These are phyloP conservation scores for Tolypocladium inflatum DNA, from an alignment of 2,329 filamentous ascomycete species.

Conservation along the genomic window DNA sequence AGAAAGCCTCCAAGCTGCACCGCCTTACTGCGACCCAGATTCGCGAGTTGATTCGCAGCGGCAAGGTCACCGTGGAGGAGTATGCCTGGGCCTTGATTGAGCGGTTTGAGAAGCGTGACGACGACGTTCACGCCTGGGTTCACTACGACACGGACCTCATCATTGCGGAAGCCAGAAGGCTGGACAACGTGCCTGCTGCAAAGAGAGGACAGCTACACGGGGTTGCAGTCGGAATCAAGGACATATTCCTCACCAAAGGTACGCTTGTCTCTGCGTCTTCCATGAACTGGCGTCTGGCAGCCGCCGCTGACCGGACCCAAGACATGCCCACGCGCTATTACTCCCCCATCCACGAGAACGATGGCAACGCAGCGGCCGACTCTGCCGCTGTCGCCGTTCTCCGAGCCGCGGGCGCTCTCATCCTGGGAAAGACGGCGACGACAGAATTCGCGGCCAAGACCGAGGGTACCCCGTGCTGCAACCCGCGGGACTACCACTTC, in stretches of 20 bases:
- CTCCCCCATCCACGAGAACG: slow-evolving; percentile 40
- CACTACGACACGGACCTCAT: slow-evolving; percentile 35
- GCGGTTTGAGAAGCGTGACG: slow-evolving; percentile 33
- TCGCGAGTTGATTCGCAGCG: slow-evolving; percentile 4
- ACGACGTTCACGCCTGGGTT: slow-evolving; percentile 39
- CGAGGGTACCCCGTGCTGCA: slow-evolving; percentile 45
- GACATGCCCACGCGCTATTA: slow-evolving; percentile 49
- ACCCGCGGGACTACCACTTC: slow-evolving; percentile 55
- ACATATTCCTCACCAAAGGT: slow-evolving; percentile 49
- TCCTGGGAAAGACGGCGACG: slow-evolving; percentile 43
- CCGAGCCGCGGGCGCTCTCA: slow-evolving; percentile 43
- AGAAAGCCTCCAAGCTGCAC: neutral
- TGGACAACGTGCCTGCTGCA: slow-evolving; percentile 38
- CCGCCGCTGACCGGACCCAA: slow-evolving; percentile 5
- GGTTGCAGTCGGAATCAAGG: slow-evolving; percentile 48
- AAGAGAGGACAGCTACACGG: slow-evolving; percentile 47
- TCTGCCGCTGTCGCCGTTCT: slow-evolving; percentile 42
- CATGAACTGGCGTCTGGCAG: neutral
- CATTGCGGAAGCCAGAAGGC: slow-evolving; percentile 35
- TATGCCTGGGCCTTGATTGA: slow-evolving; percentile 38
- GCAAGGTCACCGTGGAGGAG: slow-evolving; percentile 32
- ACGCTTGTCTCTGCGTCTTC: neutral
- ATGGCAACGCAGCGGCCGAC: slow-evolving; percentile 35
- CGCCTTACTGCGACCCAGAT: neutral
- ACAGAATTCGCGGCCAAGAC: slow-evolving; percentile 54